Base-by-base conservation (phyloP, 2,329 filamentous ascomycete genomes). In the Diplocarpon mali region DNA sequence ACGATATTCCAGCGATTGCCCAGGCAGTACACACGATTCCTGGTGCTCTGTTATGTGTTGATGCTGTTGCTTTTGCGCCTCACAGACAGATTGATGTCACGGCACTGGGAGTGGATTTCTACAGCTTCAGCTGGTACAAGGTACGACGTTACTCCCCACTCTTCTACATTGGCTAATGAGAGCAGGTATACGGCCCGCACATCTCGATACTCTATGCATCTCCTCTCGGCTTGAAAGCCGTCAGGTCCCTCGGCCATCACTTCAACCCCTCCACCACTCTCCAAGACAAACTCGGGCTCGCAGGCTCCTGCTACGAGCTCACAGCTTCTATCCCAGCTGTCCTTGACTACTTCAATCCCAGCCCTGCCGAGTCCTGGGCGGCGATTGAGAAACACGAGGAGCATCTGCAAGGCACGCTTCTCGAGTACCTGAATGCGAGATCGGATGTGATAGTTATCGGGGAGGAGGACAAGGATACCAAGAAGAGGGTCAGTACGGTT, bases 101-200 rank as follows among this genome's bases (percentile, higher is more conserved):
- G 51, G 75, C 66, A 0, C 67, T 86, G 0, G 83, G 73, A 1
- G 80, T 83, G 0, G 85, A 90, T 58, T 80, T 88, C 53, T 90
- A 89, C 61, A 65, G 71, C n/a, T 86, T 89, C 58, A 80, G 73
- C 0, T 89, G 83, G 84, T 89, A 89, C 65, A 90, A 90, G 61
- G 67, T 69, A 53, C 3, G 20, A 45, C 11, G 13, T 28, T 16
- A 16, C 12, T 14, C 14, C 27, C 17, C 24, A 14, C 10, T 20
- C 7, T 35, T 40, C 5, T 6, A 13, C 16, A 8, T 41, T 3
- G 24, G 29, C 41, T 29, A 47, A 13, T 38, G 40, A 3, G 20
- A 20, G 2, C 17, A 68, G 65, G 76, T 88, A 1, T 89, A 83
- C 57, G 85, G 84, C 0, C 84, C 85, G 1, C 85, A 89, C 53